Percentiles rank a stretch among this genome's conserved stretches.
Evolutionary conservation across 257 asterid species (phyloP).

Genomic region (Ophiorrhiza pumila): DNA sequence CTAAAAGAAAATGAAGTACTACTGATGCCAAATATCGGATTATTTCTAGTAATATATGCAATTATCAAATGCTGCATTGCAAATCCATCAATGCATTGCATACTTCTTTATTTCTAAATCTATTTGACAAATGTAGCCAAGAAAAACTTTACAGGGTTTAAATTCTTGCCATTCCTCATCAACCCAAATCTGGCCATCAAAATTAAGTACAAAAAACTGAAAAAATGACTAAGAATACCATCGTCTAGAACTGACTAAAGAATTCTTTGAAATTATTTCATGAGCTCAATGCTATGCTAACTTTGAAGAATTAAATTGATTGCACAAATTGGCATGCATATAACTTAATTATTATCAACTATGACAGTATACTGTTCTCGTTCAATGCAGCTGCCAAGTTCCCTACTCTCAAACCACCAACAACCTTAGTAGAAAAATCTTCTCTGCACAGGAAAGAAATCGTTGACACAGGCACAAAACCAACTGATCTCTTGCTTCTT

Average conservation of each 20-base stretch:
- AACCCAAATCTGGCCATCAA: neutral
- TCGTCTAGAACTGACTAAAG: too few relatives aligned
- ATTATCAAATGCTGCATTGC: too few relatives aligned
- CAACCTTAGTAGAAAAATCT: conserved; percentile 20
- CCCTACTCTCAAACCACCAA: conserved; percentile 36
- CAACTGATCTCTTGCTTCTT: conserved; percentile 34
- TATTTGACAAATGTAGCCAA: too few relatives aligned
- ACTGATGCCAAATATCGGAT: too few relatives aligned
- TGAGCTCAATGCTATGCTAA: neutral
- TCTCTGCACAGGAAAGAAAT: conserved; percentile 32
- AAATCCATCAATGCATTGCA: too few relatives aligned
- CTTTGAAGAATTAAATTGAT: neutral
- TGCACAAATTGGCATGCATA: neutral
- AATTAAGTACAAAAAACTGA: too few relatives aligned
- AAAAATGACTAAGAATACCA: too few relatives aligned
- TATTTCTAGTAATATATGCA: too few relatives aligned
- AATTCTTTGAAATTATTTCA: neutral
- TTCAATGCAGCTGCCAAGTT: conserved; percentile 50
- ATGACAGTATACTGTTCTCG: neutral
- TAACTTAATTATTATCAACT: neutral
- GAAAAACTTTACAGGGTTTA: neutral
- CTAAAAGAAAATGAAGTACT: too few relatives aligned
- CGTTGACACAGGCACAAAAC: conserved; percentile 35
- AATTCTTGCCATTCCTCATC: neutral
- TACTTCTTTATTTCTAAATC: too few relatives aligned